Evolutionary conservation across 371 early-diverging fungal genomes (phyloP), one percentile per base, ranked within the genome.

Genomic region (Lichtheimia ramosa): DNA sequence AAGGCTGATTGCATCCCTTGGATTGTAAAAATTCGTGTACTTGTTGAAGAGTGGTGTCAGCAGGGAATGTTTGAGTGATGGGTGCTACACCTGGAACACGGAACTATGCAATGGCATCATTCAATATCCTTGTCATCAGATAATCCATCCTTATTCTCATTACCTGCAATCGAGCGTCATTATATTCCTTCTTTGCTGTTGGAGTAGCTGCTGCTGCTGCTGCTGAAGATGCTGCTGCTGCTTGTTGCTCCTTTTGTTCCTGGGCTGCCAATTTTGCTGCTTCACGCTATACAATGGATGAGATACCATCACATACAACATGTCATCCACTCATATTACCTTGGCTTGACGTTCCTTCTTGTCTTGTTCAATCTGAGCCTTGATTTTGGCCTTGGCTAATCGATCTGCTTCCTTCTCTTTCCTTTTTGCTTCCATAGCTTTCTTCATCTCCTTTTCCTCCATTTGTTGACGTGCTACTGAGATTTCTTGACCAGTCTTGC

Each of bases 321-420:
- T 25, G 14, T 54, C 23, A 10, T 0, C n/a, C 24, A 41, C 7
- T 7, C 2, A 20, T n/a, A 51, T 25, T 68, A 59, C 76, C 74
- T 80, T 71, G 13, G 86, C 85, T 12, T 83, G 83, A 40, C 94
- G 75, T 59, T 90, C 93, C 18, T 70, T 75, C 71, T 89, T 93
- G 65, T 95, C 95, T 27, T 80, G 82, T 65, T 95, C 95, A 62
- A 96, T 92, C 71, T 91, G 89, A n/a, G 87, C 86, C 73, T 88
- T 89, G 61, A 96, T 90, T 56, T 85, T 82, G 25, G 81, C 86
- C 48, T 84, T 87, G 12, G 95, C 95, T 23, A 79, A 24, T 53
- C 77, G 83, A 10, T 95, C 96, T 23, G 83, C 84, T 56, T 90
- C 92, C 74, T 93, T 92, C 64, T 94, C 92, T 43, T 82, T 76